These are phyloP conservation scores for Lonicera japonica DNA, from an alignment of 129 eudicot species.

Conservation along the genomic window DNA sequence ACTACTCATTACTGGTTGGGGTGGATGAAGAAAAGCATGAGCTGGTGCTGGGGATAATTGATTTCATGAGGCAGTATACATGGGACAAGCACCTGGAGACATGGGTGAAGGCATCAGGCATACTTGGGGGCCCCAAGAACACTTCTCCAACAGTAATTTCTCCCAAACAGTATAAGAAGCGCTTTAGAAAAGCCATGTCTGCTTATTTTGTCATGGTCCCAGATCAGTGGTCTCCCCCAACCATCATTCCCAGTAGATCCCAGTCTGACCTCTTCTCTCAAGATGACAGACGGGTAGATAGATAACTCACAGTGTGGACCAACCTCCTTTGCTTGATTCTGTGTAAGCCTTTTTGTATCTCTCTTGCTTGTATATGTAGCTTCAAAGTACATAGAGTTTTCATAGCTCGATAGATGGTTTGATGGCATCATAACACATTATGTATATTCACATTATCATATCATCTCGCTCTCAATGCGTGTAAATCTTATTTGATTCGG, in stretches of 20 bases:
- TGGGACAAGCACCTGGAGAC: slow-evolving; percentile 71
- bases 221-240: slow-evolving; percentile 46
- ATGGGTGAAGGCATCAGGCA: slow-evolving; percentile 65
- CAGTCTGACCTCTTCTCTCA: slow-evolving; percentile 11
- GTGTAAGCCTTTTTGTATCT: too few relatives aligned
- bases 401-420: too few relatives aligned
- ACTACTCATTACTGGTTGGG: slow-evolving; percentile 55
- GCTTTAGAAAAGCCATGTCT: slow-evolving; percentile 61
- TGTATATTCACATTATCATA: too few relatives aligned
- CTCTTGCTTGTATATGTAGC: background rate
- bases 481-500: too few relatives aligned
- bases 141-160: slow-evolving; percentile 53
- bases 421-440: too few relatives aligned
- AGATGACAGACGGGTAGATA: background rate
- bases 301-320: slow-evolving; percentile 22
- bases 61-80: slow-evolving; percentile 64
- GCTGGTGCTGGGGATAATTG: slow-evolving; percentile 53
- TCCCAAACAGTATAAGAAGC: slow-evolving; percentile 52
- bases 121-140: slow-evolving; percentile 55
- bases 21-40: slow-evolving; percentile 54
- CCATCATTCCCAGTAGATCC: slow-evolving; percentile 16
- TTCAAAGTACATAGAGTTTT: background rate
- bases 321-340: background rate
- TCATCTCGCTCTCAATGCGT: too few relatives aligned
- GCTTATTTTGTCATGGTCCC: slow-evolving; percentile 66